A percentile compares a stretch with the other conserved stretches of the same genome.
Evolutionary conservation across 2,329 filamentous ascomycete species (phyloP).

Genomic region (Scortechinia acanthostroma): DNA sequence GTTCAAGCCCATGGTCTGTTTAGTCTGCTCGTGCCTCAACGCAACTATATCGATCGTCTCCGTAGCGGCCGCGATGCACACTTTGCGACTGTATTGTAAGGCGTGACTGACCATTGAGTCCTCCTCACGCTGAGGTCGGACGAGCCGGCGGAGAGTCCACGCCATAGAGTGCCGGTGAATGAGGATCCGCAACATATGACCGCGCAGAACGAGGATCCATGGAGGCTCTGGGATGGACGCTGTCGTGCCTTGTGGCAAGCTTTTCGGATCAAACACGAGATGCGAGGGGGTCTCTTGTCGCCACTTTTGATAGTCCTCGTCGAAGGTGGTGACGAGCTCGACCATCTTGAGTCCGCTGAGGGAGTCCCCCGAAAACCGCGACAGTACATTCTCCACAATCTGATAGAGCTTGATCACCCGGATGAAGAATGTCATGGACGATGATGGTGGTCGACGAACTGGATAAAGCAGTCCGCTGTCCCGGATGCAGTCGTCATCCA

Average conservation of each 20-base stretch:
- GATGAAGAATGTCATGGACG: conserved; percentile 5
- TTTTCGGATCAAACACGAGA: conserved; percentile 3
- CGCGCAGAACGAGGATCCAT: too few relatives aligned
- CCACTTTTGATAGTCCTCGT: conserved; percentile 4
- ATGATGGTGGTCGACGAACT: conserved; percentile 2
- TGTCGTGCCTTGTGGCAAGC: conserved; percentile 3
- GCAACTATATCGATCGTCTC: too few relatives aligned
- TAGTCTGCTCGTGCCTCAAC: conserved; percentile 5
- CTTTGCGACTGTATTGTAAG: too few relatives aligned
- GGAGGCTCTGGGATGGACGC: conserved; percentile 4
- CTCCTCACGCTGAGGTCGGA: too few relatives aligned
- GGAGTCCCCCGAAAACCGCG: conserved; percentile 4
- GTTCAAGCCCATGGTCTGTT: conserved; percentile 5
- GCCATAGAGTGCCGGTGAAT: too few relatives aligned
- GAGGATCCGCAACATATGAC: too few relatives aligned
- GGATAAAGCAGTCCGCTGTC: conserved; percentile 5
- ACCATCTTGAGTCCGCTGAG: conserved; percentile 3
- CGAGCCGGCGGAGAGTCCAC: too few relatives aligned
- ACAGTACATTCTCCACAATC: conserved; percentile 5
- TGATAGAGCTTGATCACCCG: conserved; percentile 7
- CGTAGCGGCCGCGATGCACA: too few relatives aligned
- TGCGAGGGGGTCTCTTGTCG: conserved; percentile 1
- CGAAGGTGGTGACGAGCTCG: conserved; percentile 3
- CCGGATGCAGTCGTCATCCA: conserved; percentile 7
- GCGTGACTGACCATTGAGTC: too few relatives aligned